Evolutionary conservation across 2,329 filamentous ascomycete genomes (phyloP), one percentile per base, ranked within the genome.

Genomic region (Colletotrichum horii): DNA sequence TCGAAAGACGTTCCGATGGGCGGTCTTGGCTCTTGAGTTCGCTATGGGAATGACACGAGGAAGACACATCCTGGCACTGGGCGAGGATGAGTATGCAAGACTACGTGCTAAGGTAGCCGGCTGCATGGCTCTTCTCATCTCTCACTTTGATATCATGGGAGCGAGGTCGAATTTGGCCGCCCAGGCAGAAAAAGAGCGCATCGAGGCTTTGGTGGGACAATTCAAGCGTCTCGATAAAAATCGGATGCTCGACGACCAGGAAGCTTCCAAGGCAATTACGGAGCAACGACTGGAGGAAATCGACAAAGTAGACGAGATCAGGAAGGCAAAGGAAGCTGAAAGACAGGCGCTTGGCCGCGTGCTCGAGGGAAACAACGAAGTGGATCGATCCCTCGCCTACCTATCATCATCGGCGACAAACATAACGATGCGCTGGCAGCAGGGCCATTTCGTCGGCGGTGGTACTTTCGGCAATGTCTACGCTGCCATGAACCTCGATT

Each of bases 121-220:
- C 1, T 99, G 97, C 84, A 99, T 99, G 97, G 96, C 95, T 24
- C 90, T 99, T 28, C 89, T 99, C 65, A 98, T 99, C 79, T 98
- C 96, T 12, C 97, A 99, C 84, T 99, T 99, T 81, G 97, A 99
- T 84, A 98, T 99, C 84, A 98, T 99, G 94, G 97, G 97, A 28
- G 97, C 97, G 30, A 93, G 96, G 80, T 98, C 96, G 8, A 98
- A 94, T 56, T 90, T 98, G 77, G 97, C 97, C 14, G 97, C 97
- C 6, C 96, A 98, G 85, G 95, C 96, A 3, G 97, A 99, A 85
- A 96, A 95, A 83, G 95, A 98, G 82, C 91, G 95, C 58, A 90
- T 96, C 78, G 96, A 98, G 80, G 94, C 95, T 32, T 88, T 96
- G 75, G 91, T 94, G 69, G 93, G 94, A 32, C 94, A 96, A 81